These are phyloP conservation scores for Yarrowia divulgata DNA, from an alignment of 805 yeast genomes.

Conservation along the genomic window DNA sequence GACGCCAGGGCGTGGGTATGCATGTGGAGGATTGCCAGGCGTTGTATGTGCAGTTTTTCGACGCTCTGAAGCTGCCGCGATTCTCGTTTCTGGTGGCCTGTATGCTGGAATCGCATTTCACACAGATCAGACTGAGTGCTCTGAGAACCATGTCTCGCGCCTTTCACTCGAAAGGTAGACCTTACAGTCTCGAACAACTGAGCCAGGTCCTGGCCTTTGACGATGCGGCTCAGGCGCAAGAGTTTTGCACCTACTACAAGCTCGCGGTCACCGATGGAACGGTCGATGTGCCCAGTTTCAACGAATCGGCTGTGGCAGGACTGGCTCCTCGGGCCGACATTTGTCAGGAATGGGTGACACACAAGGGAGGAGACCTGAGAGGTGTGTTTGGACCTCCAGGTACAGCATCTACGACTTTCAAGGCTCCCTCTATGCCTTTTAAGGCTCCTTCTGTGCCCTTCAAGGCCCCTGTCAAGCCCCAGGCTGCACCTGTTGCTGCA, in stretches of 20 bases:
- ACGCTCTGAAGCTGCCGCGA: conserved; percentile 47
- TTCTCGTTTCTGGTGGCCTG: conserved; percentile 77
- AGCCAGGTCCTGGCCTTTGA: conserved; percentile 70
- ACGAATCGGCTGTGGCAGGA: conserved; percentile 51
- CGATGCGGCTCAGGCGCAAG: conserved; percentile 57
- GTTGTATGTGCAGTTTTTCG: conserved; percentile 69
- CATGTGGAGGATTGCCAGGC: conserved; percentile 65
- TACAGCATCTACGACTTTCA: neutral
- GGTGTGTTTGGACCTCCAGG: conserved; percentile 10
- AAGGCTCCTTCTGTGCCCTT: conserved; percentile 1
- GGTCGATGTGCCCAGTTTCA: conserved; percentile 57
- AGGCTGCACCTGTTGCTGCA: conserved; percentile 7
- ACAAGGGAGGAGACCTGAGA: conserved; percentile 44
- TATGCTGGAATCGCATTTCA: conserved; percentile 78
- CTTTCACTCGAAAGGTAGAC: conserved; percentile 73
- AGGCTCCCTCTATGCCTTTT: neutral
- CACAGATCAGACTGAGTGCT: conserved; percentile 78
- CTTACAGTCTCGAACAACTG: conserved; percentile 61
- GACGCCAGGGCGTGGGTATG: conserved; percentile 28
- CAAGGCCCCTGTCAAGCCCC: neutral
- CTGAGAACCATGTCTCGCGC: conserved; percentile 69
- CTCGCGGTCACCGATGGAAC: conserved; percentile 50
- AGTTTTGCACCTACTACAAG: conserved; percentile 55
- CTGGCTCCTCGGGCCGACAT: conserved; percentile 58
- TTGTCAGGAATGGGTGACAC: conserved; percentile 55